Evolutionary conservation across 176 grass and related monocot species (phyloP), one percentile per base, ranked within the genome.

Genomic region (Areca catechu): DNA sequence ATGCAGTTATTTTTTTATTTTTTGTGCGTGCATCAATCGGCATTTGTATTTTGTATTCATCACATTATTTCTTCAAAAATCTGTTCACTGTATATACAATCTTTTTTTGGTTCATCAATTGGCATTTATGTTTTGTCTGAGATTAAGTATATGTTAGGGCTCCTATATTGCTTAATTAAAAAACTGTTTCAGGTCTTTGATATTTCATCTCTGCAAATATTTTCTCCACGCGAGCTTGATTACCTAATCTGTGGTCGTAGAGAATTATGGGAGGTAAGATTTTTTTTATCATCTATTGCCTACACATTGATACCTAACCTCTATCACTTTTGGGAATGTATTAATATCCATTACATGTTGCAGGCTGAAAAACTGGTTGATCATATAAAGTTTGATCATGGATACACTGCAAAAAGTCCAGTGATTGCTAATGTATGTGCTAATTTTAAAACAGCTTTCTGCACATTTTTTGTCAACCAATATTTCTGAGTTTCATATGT

Each of bases 381-480:
- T 20, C 57, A 95, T 76, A 95, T 95, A 28, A 95, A 95, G 68
- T 95, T 95, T 20, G 90, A 95, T 77, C 90, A 95, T 89, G 90
- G 90, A 43, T 95, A 89, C 65, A 95, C 90, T 62, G 69, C 82
- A 12, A 95, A 83, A 56, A 95, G 90, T 70, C 90, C 76, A n/a
- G 68, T 76, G 50, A 83, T 95, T 71, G 57, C 81, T 23, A 78
- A 83, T 81, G 90, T 95, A 74, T 80, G 85, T 74, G n/a, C 7
- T 43, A 43, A 43, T 43, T 12, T 43, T 43, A 43, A 43, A 43
- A 43, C 34, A 12, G 1, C 34, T 43, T 43, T 43, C 34, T 43
- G 34, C 34, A 12, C 10, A 12, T 6, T 29, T 12, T 43, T 43
- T 43, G 14, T 1, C 34, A 14, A 43, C 34, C 14, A 10, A 66